Percentiles rank a stretch among this genome's conserved stretches.
Evolutionary conservation across 805 yeast species (phyloP).

Genomic region (Ogataea allantospora): DNA sequence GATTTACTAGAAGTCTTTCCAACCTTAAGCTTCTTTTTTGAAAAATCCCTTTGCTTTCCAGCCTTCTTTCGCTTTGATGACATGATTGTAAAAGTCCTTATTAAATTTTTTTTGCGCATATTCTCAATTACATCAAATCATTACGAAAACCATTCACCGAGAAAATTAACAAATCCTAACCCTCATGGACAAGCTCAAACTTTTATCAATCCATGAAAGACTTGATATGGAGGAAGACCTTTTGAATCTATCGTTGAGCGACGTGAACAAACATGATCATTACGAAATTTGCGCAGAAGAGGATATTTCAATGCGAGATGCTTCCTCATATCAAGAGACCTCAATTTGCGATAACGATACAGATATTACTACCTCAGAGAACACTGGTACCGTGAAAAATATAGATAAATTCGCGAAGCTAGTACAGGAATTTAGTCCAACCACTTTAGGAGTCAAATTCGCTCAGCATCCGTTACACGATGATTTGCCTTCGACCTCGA

Average conservation of each 20-base stretch:
- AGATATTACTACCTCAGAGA: too few relatives aligned
- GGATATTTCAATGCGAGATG: conserved; percentile 23
- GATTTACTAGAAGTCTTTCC: conserved; percentile 78
- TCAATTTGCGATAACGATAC: not conserved
- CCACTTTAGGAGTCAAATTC: not conserved
- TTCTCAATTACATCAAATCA: too few relatives aligned
- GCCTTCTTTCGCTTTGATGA: conserved; percentile 55
- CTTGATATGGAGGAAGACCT: conserved; percentile 14
- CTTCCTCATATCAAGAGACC: conserved; percentile 2
- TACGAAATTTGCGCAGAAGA: conserved; percentile 7
- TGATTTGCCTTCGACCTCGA: not conserved
- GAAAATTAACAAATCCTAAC: not conserved
- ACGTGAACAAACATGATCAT: not conserved
- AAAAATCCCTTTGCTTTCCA: conserved; percentile 72
- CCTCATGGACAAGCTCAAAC: conserved; percentile 15
- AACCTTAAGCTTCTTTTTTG: conserved; percentile 77
- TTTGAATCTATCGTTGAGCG: conserved; percentile 11
- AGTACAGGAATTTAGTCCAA: not conserved
- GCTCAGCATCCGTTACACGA: not conserved
- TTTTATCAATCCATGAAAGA: conserved; percentile 13
- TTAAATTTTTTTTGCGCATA: not conserved
- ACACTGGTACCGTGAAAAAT: too few relatives aligned
- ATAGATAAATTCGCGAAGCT: not conserved
- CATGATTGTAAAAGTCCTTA: conserved; percentile 29
- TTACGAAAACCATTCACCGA: too few relatives aligned